A percentile compares a stretch with the other conserved stretches of the same genome.
These are phyloP conservation scores for Yamadazyma philogaea DNA, from an alignment of 805 yeast species.

Conservation along the genomic window DNA sequence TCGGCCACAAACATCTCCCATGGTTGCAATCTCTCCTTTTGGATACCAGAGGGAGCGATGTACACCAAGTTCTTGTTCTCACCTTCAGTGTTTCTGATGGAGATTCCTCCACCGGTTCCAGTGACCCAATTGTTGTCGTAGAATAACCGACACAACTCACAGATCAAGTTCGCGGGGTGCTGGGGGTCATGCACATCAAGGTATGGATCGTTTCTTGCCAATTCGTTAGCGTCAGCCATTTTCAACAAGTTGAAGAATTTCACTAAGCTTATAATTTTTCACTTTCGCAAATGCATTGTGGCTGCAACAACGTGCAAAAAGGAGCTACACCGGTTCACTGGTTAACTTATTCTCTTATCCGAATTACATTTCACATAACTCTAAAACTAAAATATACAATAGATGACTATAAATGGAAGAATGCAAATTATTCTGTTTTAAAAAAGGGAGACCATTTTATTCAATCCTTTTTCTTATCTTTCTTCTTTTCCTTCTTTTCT, in stretches of 20 bases:
- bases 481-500: constrained; percentile 28
- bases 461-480: constrained; percentile 24
- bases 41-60: constrained; percentile 95
- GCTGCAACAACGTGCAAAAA: constrained; percentile 8
- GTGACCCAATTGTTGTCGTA: constrained; percentile 87
- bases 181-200: constrained; percentile 37
- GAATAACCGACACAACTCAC: constrained; percentile 74
- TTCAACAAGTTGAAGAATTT: not conserved
- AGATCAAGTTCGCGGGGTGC: constrained; percentile 83
- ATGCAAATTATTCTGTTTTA: constrained; percentile 16
- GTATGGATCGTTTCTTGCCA: constrained; percentile 11
- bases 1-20: constrained; percentile 78
- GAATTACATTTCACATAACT: constrained; percentile 7
- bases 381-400: constrained; percentile 10
- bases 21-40: constrained; percentile 83
- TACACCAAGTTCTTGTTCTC: constrained; percentile 49
- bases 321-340: not conserved
- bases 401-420: constrained; percentile 6
- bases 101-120: constrained; percentile 95
- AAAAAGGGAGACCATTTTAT: constrained; percentile 9
- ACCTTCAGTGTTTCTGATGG: constrained; percentile 52
- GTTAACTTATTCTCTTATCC: constrained; percentile 4
- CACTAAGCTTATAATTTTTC: not conserved
- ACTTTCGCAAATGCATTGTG: constrained; percentile 7
- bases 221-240: constrained; percentile 1